These are phyloP conservation scores for Penicillium bovifimosum DNA, from an alignment of 495 filamentous ascomycete genomes.

Conservation along the genomic window DNA sequence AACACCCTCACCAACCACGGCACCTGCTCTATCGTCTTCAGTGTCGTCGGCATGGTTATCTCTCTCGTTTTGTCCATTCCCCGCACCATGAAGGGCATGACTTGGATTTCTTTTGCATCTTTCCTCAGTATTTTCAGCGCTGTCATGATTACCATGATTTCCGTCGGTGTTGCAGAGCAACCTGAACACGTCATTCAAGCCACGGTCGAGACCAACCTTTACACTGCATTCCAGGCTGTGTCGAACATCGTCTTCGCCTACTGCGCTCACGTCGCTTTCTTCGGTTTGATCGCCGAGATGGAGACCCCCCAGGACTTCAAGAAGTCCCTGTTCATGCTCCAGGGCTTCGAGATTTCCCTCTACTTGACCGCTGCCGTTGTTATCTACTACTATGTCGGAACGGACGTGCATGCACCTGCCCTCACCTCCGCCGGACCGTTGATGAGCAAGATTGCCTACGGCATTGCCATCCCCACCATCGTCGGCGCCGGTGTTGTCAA, in stretches of 20 bases:
- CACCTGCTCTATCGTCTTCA: slow-evolving; percentile 65
- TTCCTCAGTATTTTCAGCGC: slow-evolving; percentile 32
- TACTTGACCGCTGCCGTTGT: slow-evolving; percentile 64
- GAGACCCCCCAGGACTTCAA: slow-evolving; percentile 59
- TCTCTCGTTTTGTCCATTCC: slow-evolving; percentile 59
- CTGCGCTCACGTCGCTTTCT: slow-evolving; percentile 66
- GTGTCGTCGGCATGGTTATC: slow-evolving; percentile 57
- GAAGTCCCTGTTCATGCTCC: slow-evolving; percentile 61
- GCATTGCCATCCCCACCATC: slow-evolving; percentile 70
- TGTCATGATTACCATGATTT: slow-evolving; percentile 68
- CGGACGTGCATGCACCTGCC: slow-evolving; percentile 61
- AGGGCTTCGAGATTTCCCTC: slow-evolving; percentile 58
- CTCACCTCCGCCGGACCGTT: slow-evolving; percentile 58
- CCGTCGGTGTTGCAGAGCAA: slow-evolving; percentile 49
- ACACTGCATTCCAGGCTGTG: slow-evolving; percentile 39
- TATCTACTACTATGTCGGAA: slow-evolving; percentile 69
- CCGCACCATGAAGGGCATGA: slow-evolving; percentile 54
- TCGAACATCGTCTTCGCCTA: slow-evolving; percentile 52
- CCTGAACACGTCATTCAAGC: slow-evolving; percentile 23
- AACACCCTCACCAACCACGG: slow-evolving; percentile 61
- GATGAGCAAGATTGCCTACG: slow-evolving; percentile 70
- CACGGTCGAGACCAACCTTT: slow-evolving; percentile 27
- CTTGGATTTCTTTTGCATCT: slow-evolving; percentile 57
- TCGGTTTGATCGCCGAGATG: slow-evolving; percentile 75
- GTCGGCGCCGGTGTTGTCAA: slow-evolving; percentile 68